Conservation (phyloP, 441 rosid genomes). For the Capsella rubella region DNA sequence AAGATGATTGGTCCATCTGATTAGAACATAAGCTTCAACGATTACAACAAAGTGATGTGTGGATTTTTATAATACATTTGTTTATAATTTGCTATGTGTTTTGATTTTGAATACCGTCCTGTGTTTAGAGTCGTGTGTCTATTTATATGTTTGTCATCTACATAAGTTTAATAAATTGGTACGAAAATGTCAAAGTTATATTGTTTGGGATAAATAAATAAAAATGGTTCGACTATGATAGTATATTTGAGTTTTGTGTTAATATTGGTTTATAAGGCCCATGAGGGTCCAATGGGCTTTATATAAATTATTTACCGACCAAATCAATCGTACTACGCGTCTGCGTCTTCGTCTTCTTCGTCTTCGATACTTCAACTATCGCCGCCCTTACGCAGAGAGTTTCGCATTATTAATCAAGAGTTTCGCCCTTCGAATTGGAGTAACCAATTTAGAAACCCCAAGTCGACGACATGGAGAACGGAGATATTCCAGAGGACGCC, state of each 20-base stretch:
- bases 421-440: neutral
- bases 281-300: neutral
- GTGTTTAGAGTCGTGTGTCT: too few species aligned
- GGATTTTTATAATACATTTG: too few species aligned
- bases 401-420: neutral
- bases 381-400: conserved; percentile 24
- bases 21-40: conserved; percentile 37
- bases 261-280: neutral
- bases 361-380: neutral
- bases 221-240: too few species aligned
- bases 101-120: too few species aligned
- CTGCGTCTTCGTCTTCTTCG: conserved; percentile 6
- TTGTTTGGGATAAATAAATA: neutral
- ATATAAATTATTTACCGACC: neutral
- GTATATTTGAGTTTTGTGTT: too few species aligned
- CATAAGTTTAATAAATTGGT: too few species aligned
- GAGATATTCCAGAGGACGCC: conserved; percentile 84
- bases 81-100: too few species aligned
- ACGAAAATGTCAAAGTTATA: too few species aligned
- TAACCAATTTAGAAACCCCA: conserved; percentile 2
- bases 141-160: too few species aligned
- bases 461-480: conserved; percentile 68
- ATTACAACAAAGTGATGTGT: neutral
- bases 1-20: conserved; percentile 91
- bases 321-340: neutral